These are phyloP conservation scores for Ligustrum vulgare DNA, from an alignment of 257 asterid genomes.

Conservation along the genomic window DNA sequence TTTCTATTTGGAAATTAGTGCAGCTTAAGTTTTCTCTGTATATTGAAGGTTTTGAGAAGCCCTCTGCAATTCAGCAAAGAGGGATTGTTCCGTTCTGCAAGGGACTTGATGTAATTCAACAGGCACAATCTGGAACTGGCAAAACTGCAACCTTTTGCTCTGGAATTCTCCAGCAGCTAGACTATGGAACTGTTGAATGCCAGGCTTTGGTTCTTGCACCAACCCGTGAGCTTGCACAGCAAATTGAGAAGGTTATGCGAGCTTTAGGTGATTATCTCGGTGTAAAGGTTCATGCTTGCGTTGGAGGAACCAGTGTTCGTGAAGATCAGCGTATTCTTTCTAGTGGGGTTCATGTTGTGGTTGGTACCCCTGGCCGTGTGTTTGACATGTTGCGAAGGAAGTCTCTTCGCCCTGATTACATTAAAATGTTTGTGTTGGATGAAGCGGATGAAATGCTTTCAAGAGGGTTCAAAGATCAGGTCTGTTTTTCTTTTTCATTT, in stretches of 20 bases:
- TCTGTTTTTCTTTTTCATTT: constrained; percentile 9
- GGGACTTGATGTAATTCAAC: constrained; percentile 62
- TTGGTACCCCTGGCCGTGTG: constrained; percentile 72
- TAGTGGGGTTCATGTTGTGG: constrained; percentile 65
- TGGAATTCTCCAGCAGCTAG: constrained; percentile 64
- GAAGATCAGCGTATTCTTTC: constrained; percentile 64
- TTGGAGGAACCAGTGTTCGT: constrained; percentile 62
- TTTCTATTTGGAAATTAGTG: constrained; percentile 2
- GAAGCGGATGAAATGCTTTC: constrained; percentile 74
- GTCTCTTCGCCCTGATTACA: constrained; percentile 56
- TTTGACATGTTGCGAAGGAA: constrained; percentile 60
- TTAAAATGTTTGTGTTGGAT: constrained; percentile 63
- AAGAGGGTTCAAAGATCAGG: constrained; percentile 72
- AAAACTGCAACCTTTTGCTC: constrained; percentile 73
- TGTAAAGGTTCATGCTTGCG: constrained; percentile 66
- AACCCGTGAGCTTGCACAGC: constrained; percentile 65
- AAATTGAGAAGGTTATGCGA: constrained; percentile 68
- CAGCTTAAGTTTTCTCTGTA: not conserved
- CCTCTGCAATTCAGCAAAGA: constrained; percentile 70
- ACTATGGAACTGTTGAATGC: constrained; percentile 53
- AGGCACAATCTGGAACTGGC: constrained; percentile 70
- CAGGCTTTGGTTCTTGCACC: constrained; percentile 74
- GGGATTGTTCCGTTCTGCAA: constrained; percentile 66
- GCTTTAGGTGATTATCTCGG: constrained; percentile 68
- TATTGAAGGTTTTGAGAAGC: constrained; percentile 60